Conservation (phyloP, 768 basidiomycete species). For the Lyophyllum shimeji region DNA sequence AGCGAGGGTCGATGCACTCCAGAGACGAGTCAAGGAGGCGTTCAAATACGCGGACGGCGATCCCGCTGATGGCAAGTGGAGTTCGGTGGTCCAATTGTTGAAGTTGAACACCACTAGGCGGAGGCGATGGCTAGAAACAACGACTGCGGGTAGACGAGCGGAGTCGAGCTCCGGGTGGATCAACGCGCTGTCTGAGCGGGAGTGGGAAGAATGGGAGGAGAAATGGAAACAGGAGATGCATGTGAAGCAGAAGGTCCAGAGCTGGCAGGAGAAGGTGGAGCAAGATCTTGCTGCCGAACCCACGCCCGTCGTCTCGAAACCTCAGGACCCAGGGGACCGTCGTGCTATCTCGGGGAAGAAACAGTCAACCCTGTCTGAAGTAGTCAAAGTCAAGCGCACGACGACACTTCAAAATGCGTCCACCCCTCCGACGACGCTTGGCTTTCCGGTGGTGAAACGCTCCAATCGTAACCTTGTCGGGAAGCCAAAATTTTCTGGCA, state of each 20-base stretch:
- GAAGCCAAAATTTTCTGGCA: conserved; percentile 23
- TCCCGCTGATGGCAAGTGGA: conserved; percentile 48
- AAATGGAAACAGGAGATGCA: conserved; percentile 26
- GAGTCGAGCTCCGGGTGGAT: conserved; percentile 33
- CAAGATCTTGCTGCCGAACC: neutral
- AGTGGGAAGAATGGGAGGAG: conserved; percentile 48
- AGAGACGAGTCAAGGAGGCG: conserved; percentile 32
- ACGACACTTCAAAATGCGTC: neutral
- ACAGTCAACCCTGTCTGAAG: neutral
- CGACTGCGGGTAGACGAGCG: conserved; percentile 19
- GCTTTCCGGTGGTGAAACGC: conserved; percentile 46
- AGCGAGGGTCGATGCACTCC: conserved; percentile 28
- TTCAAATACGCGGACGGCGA: conserved; percentile 35
- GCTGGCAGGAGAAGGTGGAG: conserved; percentile 23
- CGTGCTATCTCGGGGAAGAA: neutral
- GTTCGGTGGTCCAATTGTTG: conserved; percentile 36
- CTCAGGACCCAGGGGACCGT: neutral
- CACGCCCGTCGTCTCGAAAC: conserved; percentile 11
- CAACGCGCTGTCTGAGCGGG: conserved; percentile 43
- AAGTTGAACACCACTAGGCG: conserved; percentile 40
- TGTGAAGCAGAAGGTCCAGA: conserved; percentile 26
- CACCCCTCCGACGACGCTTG: conserved; percentile 31
- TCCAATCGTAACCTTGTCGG: conserved; percentile 18
- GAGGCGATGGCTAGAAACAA: conserved; percentile 28
- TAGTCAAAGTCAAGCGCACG: conserved; percentile 5